A percentile compares a stretch with the other conserved stretches of the same genome.
Evolutionary conservation across 176 grass and related monocot species (phyloP).

Genomic region (Typha latifolia): DNA sequence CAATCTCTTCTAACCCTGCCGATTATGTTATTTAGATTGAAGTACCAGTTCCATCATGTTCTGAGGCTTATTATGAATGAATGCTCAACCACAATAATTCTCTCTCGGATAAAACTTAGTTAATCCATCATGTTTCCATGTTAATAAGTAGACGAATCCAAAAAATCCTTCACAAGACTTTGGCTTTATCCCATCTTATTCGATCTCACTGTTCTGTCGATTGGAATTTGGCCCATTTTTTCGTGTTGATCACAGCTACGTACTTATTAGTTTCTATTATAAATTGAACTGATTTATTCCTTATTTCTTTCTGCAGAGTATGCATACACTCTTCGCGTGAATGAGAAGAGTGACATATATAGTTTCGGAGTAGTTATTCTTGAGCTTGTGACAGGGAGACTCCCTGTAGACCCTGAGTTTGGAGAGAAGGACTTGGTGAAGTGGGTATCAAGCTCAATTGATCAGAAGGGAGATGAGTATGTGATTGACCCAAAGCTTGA

Average conservation of each 20-base stretch:
- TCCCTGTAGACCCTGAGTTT: constrained; percentile 56
- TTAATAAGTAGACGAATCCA: not conserved
- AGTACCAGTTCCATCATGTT: too few species aligned
- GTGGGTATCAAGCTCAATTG: constrained; percentile 60
- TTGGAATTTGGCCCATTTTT: too few species aligned
- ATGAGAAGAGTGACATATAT: constrained; percentile 90
- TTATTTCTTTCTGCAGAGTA: constrained; percentile 41
- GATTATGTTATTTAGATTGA: too few species aligned
- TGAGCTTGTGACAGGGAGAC: constrained; percentile 68
- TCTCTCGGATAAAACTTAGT: not conserved
- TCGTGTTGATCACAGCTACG: not conserved
- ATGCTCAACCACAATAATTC: not conserved
- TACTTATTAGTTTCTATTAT: not conserved
- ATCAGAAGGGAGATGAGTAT: constrained; percentile 50
- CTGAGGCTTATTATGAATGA: not conserved
- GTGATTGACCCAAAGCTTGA: constrained; percentile 57
- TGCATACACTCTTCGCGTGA: constrained; percentile 76
- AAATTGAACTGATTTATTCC: not conserved
- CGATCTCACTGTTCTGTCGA: too few species aligned
- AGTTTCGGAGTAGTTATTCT: constrained; percentile 91
- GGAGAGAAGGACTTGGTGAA: constrained; percentile 91
- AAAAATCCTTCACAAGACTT: not conserved
- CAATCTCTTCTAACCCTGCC: not conserved
- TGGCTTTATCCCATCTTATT: not conserved
- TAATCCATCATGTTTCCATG: not conserved